These are phyloP conservation scores for Priceomyces medius DNA, from an alignment of 805 yeast genomes.

Conservation along the genomic window DNA sequence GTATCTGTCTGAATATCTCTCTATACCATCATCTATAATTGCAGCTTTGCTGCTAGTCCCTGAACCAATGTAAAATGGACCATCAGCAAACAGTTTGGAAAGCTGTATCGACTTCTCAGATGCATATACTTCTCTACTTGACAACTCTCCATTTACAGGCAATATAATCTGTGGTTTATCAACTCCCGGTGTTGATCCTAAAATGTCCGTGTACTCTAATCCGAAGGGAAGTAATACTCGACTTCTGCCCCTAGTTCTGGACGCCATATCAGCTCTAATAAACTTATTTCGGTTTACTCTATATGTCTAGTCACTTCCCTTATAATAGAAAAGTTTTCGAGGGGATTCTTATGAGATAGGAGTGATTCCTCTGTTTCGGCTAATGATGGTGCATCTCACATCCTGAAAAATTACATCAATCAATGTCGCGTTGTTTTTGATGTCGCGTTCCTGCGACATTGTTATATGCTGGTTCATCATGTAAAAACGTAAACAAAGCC, in stretches of 20 bases:
- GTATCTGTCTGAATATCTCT: constrained; percentile 80
- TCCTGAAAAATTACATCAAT: background rate
- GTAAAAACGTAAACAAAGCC: constrained; percentile 7
- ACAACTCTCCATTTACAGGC: constrained; percentile 65
- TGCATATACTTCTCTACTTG: constrained; percentile 47
- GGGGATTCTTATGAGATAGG: background rate
- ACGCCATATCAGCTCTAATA: no score
- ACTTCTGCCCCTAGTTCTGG: constrained; percentile 48
- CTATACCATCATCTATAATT: constrained; percentile 56
- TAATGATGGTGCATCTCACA: background rate
- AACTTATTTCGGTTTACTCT: no score
- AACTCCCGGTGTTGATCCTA: constrained; percentile 31
- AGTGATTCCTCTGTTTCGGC: background rate
- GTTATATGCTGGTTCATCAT: constrained; percentile 6
- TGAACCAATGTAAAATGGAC: constrained; percentile 67
- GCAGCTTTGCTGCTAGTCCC: constrained; percentile 21
- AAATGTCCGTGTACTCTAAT: constrained; percentile 61
- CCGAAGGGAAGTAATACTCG: constrained; percentile 66
- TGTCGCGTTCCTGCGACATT: constrained; percentile 5
- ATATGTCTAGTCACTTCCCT: no score
- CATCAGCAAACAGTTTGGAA: constrained; percentile 53
- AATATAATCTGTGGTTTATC: constrained; percentile 48
- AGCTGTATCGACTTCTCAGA: constrained; percentile 59
- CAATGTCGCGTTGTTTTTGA: background rate
- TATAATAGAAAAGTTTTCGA: background rate